A percentile compares a stretch with the other conserved stretches of the same genome.
These are phyloP conservation scores for Cytidiella melzeri DNA, from an alignment of 768 basidiomycete species.

Conservation along the genomic window DNA sequence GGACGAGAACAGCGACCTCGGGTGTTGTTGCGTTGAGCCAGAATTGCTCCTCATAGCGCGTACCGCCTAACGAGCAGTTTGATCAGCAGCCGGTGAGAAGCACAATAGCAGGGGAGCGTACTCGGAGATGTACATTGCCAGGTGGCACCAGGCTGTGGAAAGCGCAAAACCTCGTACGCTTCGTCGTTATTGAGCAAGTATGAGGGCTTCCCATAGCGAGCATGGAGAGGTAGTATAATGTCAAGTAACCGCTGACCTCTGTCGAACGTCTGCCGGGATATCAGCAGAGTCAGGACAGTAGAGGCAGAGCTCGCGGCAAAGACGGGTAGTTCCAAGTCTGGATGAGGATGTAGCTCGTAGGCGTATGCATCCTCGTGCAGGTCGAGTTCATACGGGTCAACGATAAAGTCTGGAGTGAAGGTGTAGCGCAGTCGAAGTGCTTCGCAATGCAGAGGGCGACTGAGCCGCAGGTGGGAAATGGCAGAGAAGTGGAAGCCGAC, in stretches of 20 bases:
- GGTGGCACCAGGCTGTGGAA: constrained; percentile 26
- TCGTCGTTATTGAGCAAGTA: constrained; percentile 2
- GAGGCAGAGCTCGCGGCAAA: constrained; percentile 26
- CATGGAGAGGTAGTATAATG: constrained; percentile 38
- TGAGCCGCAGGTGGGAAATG: constrained; percentile 10
- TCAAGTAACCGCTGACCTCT: constrained; percentile 5
- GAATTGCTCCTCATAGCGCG: not conserved
- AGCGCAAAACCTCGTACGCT: constrained; percentile 17
- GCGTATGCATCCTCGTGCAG: constrained; percentile 20
- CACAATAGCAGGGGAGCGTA: constrained; percentile 12
- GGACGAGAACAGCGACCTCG: constrained; percentile 22
- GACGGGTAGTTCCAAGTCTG: constrained; percentile 39
- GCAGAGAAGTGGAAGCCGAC: constrained; percentile 23
- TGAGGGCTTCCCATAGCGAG: constrained; percentile 33
- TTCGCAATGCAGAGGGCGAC: constrained; percentile 16
- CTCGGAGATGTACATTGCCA: constrained; percentile 26
- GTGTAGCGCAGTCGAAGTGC: constrained; percentile 29
- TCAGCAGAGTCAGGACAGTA: constrained; percentile 27
- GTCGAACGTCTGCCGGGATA: constrained; percentile 11
- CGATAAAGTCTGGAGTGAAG: constrained; percentile 35
- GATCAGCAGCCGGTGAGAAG: not conserved
- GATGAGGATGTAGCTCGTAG: constrained; percentile 31
- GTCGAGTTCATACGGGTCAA: constrained; percentile 40
- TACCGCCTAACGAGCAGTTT: not conserved
- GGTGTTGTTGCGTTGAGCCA: constrained; percentile 2